Conservation (phyloP, 257 asterid genomes). For the Solanum piurae region DNA sequence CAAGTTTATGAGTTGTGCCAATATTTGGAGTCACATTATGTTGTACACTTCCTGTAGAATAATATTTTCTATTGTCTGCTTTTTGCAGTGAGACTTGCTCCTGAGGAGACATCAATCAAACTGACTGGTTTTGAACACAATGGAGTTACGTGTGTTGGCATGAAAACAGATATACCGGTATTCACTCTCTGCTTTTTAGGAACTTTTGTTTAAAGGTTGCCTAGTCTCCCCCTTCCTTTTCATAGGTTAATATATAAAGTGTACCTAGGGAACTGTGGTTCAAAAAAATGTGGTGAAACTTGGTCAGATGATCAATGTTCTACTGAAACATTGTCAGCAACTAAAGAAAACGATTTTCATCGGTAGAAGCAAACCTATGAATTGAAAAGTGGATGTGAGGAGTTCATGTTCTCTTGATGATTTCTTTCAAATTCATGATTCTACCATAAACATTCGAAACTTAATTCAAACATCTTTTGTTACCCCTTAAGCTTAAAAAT, state of each 20-base stretch:
- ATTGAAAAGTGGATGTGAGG: background rate
- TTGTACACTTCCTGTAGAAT: background rate
- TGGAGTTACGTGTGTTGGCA: slow-evolving; percentile 87
- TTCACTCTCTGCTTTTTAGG: background rate
- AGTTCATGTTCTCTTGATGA: background rate
- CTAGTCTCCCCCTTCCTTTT: background rate
- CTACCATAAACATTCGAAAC: background rate
- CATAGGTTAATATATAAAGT: background rate
- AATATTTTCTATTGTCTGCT: background rate
- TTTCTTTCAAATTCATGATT: background rate
- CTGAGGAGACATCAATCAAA: slow-evolving; percentile 63
- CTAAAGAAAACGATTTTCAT: background rate
- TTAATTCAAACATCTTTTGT: background rate
- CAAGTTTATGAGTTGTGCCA: background rate
- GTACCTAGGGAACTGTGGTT: background rate
- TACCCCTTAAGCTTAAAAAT: background rate
- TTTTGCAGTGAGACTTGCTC: slow-evolving; percentile 91
- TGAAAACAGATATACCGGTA: slow-evolving; percentile 94
- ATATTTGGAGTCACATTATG: background rate
- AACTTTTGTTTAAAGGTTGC: background rate
- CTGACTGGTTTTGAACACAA: slow-evolving; percentile 86
- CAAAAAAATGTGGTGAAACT: background rate
- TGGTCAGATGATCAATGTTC: too few species aligned
- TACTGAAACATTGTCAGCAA: background rate
- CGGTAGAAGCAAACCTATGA: background rate